Conservation (phyloP, 202 grass and related monocot species). For the Zizania palustris region DNA sequence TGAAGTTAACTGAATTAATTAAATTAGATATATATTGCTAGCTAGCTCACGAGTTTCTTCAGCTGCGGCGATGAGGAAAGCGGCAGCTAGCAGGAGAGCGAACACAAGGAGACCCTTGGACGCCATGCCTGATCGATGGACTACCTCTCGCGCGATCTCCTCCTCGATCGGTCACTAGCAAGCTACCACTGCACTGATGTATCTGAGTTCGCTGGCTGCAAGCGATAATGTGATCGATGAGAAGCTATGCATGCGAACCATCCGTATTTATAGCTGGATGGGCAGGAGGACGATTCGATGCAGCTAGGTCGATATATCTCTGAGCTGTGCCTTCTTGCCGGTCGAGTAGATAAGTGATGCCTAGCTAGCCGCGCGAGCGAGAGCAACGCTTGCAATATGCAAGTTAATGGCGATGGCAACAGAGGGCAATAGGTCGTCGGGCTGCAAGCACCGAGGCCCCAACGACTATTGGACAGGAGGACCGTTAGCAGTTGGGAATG, state of each 20-base stretch:
- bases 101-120: slow-evolving; percentile 35
- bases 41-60: slow-evolving; percentile 46
- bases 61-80: slow-evolving; percentile 24
- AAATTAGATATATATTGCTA: no score
- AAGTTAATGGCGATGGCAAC: no score
- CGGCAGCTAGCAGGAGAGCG: slow-evolving; percentile 32
- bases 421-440: no score
- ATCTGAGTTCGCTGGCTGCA: neutral
- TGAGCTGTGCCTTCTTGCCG: neutral
- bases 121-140: slow-evolving; percentile 4
- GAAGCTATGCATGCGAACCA: slow-evolving; percentile 23
- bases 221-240: neutral
- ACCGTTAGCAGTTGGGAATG: no score
- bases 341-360: neutral
- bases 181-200: neutral
- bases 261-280: slow-evolving; percentile 32
- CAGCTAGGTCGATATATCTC: no score
- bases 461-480: no score
- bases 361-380: no score
- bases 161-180: neutral
- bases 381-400: no score
- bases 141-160: no score
- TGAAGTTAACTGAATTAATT: no score
- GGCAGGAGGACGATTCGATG: neutral
- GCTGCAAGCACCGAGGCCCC: no score